Base-by-base conservation (phyloP, 352 stramenopile species). In the Globisporangium uncinulatum region DNA sequence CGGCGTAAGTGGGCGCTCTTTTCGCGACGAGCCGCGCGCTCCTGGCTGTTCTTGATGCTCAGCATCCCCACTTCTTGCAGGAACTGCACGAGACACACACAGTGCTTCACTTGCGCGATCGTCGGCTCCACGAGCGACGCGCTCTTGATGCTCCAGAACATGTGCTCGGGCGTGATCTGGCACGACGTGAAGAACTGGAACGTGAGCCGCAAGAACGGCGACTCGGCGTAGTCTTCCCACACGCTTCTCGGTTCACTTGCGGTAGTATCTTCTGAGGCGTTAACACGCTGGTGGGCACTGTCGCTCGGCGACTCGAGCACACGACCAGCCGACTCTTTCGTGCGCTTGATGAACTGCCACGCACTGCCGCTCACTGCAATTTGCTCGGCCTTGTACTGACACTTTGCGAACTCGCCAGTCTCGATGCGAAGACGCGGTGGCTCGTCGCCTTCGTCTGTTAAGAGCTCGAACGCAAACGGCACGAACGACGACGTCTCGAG, bases 111-210 rank as follows among this genome's bases (percentile, higher is more conserved):
- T 21, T 81, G 74, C 2, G 67, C 65, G 24, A 92, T 76, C 49
- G 79, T 86, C 0, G 81, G 69, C 29, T 88, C 71, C 10, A 67
- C 78, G 4, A 88, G 49, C n/a, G 79, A 85, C 19, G 81, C 79
- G 45, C 73, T 88, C 29, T 79, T 73, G 36, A 89, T 58, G 24
- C 75, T 89, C 75, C 83, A 76, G 51, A 81, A 87, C 50, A 88
- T 81, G 54, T 89, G 79, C 41, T 89, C 77, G 0, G 62, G 73
- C 3, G 79, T 86, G 20, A 89, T 79, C 78, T 92, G 76, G 24
- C 79, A 86, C 1, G 79, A 88, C 10, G 75, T 79, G 59, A 92
- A 83, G 45, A 88, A 87, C 56, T 83, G 70, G 56, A 89, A 83
- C 41, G 78, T 73, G 43, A 87, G 58, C 6, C 61, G 70, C 54